Conservation (phyloP, 306 rosid genomes). For the Cucurbita maxima region DNA sequence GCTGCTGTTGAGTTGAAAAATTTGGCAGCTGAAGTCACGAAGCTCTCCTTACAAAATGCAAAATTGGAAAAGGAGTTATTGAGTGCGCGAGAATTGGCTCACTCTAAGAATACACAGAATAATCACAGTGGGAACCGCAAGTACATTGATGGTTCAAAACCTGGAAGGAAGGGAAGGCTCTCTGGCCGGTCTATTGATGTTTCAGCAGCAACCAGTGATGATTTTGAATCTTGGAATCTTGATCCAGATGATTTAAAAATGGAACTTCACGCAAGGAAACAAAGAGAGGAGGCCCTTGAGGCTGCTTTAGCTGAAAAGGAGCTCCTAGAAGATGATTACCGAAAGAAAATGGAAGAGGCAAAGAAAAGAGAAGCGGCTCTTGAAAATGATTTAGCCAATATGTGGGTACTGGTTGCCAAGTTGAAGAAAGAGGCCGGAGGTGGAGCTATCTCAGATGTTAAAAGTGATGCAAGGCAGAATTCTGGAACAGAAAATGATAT, state of each 20-base stretch:
- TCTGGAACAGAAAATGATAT: conserved; percentile 27
- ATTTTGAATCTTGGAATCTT: conserved; percentile 74
- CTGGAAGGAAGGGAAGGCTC: conserved; percentile 74
- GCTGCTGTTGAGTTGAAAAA: conserved; percentile 97
- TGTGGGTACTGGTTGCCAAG: conserved; percentile 99
- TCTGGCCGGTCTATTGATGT: conserved; percentile 49
- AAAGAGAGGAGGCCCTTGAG: conserved; percentile 85
- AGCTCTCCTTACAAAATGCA: conserved; percentile 68
- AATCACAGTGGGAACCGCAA: conserved; percentile 58
- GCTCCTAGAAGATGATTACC: conserved; percentile 59
- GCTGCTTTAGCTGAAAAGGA: conserved; percentile 89
- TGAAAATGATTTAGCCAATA: conserved; percentile 95
- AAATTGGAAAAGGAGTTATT: conserved; percentile 77
- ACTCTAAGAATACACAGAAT: conserved; percentile 43
- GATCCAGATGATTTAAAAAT: conserved; percentile 63
- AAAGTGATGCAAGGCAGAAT: conserved; percentile 31
- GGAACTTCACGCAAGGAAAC: conserved; percentile 92
- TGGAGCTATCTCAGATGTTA: conserved; percentile 47
- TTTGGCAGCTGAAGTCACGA: conserved; percentile 96
- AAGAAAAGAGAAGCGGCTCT: conserved; percentile 88
- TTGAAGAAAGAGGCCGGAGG: conserved; percentile 82
- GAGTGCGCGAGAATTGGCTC: conserved; percentile 58
- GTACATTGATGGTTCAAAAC: conserved; percentile 42
- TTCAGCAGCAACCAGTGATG: conserved; percentile 39
- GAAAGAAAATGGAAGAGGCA: conserved; percentile 75